Base-by-base conservation (phyloP, 345 rosid genomes). In the Carallia pectinifolia region DNA sequence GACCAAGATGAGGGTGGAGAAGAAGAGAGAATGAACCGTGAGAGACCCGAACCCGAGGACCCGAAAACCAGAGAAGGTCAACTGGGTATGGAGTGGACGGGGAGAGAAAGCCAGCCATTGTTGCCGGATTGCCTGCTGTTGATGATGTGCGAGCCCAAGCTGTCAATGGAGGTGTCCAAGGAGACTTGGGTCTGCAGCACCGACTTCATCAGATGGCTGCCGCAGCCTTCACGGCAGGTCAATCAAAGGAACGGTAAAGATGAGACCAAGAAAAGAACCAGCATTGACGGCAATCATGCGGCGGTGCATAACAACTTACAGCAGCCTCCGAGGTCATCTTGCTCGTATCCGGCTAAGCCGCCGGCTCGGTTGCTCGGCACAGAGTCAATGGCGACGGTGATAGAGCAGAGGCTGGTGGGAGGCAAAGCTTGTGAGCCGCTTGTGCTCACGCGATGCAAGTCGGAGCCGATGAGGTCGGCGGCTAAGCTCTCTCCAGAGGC, bases 71-170 rank as follows among this genome's bases (percentile, higher is more conserved):
- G 53, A 27, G 81, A 74, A 53, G 76, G 79, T 47, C 83, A 82
- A 78, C 81, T 76, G 78, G 81, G 73, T 69, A 48, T 65, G 18
- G 79, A 71, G 81, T 67, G 84, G 74, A 76, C 72, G 58, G 83
- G 71, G 68, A 79, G 75, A 60, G 84, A 71, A 68, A 65, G 65
- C 39, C 65, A 38, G 33, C 75, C 75, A 6, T 19, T 71, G 19
- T 76, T 94, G 64, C 98, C 98, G 64, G 98, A 94, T 66, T 94
- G 98, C 74, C 62, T 91, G 61, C 69, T 89, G 70, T 68, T 91
- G 19, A 94, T 94, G 98, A 94, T 94, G 98, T 86, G 96, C 33
- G 98, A 94, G 69, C 96, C 98, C 63, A 94, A 94, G 86, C 87
- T 91, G 58, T 94, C 96, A 5, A 91, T 89, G 98, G 98, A 94